phyloP scores from a whole-genome alignment of 768 basidiomycete genomes.

The Lactifluus volemus region DNA sequence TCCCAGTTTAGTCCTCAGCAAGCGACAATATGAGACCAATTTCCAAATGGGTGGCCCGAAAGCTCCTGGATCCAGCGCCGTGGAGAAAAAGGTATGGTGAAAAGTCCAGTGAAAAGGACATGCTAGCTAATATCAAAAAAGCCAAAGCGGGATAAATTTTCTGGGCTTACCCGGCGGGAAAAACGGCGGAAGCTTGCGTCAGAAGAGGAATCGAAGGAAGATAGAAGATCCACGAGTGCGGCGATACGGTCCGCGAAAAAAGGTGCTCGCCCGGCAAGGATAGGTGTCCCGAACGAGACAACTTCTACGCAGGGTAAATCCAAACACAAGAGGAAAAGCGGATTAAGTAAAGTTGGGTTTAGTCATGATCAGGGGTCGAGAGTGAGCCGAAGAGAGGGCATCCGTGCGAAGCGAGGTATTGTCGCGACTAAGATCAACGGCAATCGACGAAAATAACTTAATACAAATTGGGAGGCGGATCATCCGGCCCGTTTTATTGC shows the following conservation, averaged over 20 bases:
- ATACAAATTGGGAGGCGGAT: not conserved
- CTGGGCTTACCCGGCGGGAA: slow-evolving; percentile 77
- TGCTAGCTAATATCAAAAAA: slow-evolving; percentile 24
- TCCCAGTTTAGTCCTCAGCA: slow-evolving; percentile 53
- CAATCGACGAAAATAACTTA: slow-evolving; percentile 33
- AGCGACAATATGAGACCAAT: slow-evolving; percentile 60
- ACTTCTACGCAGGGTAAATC: slow-evolving; percentile 27
- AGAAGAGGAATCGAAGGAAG: slow-evolving; percentile 69
- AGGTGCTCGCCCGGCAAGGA: slow-evolving; percentile 61
- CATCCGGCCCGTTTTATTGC: slow-evolving; percentile 1
- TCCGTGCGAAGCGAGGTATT: slow-evolving; percentile 56
- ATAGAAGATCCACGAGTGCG: slow-evolving; percentile 48
- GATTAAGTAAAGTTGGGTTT: slow-evolving; percentile 37
- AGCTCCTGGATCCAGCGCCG: slow-evolving; percentile 23
- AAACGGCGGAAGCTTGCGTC: slow-evolving; percentile 84
- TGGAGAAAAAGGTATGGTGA: slow-evolving; percentile 27
- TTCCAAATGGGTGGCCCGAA: slow-evolving; percentile 30
- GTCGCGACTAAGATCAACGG: slow-evolving; percentile 39
- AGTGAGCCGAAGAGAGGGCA: slow-evolving; percentile 43
- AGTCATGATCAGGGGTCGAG: slow-evolving; percentile 50
- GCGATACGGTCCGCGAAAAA: slow-evolving; percentile 88
- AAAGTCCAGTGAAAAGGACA: not conserved
- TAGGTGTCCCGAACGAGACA: slow-evolving; percentile 43
- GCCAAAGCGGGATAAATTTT: slow-evolving; percentile 69
- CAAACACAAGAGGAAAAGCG: slow-evolving; percentile 11